phyloP scores from a whole-genome alignment of 169 alveolate genomes.

The Plasmodium vivax region DNA sequence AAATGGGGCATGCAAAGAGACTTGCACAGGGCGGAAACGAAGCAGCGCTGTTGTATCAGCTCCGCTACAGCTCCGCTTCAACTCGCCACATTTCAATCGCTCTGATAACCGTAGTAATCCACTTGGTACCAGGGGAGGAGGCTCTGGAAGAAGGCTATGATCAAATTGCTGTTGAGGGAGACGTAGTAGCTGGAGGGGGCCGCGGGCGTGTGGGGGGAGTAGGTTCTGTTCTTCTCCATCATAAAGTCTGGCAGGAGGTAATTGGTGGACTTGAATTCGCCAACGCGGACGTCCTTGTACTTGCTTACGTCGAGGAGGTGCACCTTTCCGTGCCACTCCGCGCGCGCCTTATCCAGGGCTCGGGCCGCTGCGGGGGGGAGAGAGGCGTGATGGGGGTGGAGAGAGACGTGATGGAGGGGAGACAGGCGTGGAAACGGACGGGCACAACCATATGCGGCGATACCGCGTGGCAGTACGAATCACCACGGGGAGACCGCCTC shows the following conservation, averaged over 20 bases:
- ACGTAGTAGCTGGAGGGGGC: constrained; percentile 25
- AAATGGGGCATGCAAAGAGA: not conserved
- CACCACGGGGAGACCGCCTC: not conserved
- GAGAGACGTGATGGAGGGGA: not conserved
- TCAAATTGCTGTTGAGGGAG: constrained; percentile 29
- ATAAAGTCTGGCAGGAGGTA: constrained; percentile 51
- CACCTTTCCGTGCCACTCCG: not conserved
- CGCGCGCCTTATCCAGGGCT: constrained; percentile 17
- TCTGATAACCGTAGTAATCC: constrained; percentile 42
- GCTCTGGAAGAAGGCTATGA: constrained; percentile 54
- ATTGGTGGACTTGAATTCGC: constrained; percentile 50
- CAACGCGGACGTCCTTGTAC: constrained; percentile 39
- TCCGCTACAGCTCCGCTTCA: not conserved
- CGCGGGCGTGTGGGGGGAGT: not conserved
- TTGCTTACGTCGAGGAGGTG: constrained; percentile 43
- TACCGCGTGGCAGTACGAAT: not conserved
- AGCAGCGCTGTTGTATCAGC: not conserved
- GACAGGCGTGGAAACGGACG: no score
- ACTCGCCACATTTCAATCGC: not conserved
- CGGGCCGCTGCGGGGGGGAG: not conserved
- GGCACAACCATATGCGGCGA: not conserved
- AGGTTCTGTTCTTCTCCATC: constrained; percentile 55
- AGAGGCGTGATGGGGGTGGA: not conserved
- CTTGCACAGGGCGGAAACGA: not conserved
- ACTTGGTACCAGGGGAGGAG: constrained; percentile 73